A percentile compares a stretch with the other conserved stretches of the same genome.
Conservation (phyloP, 202 grass and related monocot genomes). For the Hordeum pubiflorum region DNA sequence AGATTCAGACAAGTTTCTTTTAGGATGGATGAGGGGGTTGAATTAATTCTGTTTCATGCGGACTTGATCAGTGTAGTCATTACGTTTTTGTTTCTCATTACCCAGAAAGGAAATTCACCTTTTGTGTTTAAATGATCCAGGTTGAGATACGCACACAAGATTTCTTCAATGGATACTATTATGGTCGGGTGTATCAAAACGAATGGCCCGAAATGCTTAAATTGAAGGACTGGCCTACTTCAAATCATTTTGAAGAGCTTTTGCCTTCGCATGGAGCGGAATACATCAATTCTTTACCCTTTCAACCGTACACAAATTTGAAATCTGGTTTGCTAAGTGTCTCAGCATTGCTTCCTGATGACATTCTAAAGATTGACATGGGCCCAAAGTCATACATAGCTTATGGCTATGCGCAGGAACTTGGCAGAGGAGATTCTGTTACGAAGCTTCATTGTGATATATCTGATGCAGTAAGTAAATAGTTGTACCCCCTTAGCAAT, state of each 20-base stretch:
- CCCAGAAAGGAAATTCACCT: conserved; percentile 10
- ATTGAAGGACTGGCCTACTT: conserved; percentile 93
- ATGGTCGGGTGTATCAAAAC: conserved; percentile 52
- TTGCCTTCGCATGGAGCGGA: conserved; percentile 58
- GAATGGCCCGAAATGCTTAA: conserved; percentile 89
- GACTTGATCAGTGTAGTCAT: background rate
- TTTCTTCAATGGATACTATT: conserved; percentile 66
- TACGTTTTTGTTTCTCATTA: background rate
- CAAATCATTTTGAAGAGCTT: conserved; percentile 72
- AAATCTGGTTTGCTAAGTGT: conserved; percentile 64
- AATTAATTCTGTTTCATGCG: background rate
- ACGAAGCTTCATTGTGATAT: conserved; percentile 95
- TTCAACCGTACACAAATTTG: conserved; percentile 80
- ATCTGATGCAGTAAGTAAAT: conserved; percentile 72
- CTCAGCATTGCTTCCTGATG: conserved; percentile 52
- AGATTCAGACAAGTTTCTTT: background rate
- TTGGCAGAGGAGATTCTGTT: conserved; percentile 85
- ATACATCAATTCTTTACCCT: conserved; percentile 66
- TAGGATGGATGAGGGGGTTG: background rate
- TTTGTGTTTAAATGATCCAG: conserved; percentile 39
- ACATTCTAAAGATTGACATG: conserved; percentile 69
- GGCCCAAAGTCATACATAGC: conserved; percentile 98
- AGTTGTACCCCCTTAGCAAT: background rate
- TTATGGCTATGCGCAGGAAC: conserved; percentile 74
- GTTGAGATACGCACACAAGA: conserved; percentile 47